Base-by-base conservation (phyloP, 2,329 filamentous ascomycete species). In the Fusarium lateritium region DNA sequence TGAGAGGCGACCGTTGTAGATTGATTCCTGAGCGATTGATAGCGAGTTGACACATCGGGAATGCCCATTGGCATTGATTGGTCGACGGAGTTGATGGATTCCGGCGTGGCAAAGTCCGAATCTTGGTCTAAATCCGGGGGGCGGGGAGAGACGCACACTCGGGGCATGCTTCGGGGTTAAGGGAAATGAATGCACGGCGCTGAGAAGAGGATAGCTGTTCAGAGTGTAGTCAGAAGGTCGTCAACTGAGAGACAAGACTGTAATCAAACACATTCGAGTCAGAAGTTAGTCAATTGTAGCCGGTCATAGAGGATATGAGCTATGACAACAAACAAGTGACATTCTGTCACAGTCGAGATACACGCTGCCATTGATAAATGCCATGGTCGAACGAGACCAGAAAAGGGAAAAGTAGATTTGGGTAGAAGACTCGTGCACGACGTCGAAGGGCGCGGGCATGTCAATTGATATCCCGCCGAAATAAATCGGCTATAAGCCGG, bases 41-140 rank as follows among this genome's bases (percentile, higher is more conserved):
- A 45, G n/a, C 31, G 38, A 21, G 22, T 45, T 56, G 50, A 53
- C 47, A 42, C 46, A 57, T 66, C 51, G 7, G 55, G 60, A 61
- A 22, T 6, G 33, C 47, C 21, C 42, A 31, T 31, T 22, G 15
- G 22, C 13, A 15, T 28, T 70, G 66, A 73, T 73, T 73, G 65
- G 71, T 22, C 45, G 36, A 31, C 10, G 17, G 39, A 55, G 22
- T 36, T 39, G 42, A 45, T 53, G 50, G 45, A 62, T 61, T 49
- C 60, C 56, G 46, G 54, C 26, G 55, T 62, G 53, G 42, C 56
- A 65, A 74, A 73, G 39, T 71, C 71, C 65, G 71, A 72, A 39
- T 44, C 46, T 49, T 56, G 28, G 53, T 64, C 60, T 74, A 74
- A 74, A 64, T 72, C 68, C 68, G 70, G 70, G 70, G 45, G 62